Evolutionary conservation across 2,329 filamentous ascomycete species (phyloP), one percentile per base, ranked within the genome.

Genomic region (Fusarium nematophilum): DNA sequence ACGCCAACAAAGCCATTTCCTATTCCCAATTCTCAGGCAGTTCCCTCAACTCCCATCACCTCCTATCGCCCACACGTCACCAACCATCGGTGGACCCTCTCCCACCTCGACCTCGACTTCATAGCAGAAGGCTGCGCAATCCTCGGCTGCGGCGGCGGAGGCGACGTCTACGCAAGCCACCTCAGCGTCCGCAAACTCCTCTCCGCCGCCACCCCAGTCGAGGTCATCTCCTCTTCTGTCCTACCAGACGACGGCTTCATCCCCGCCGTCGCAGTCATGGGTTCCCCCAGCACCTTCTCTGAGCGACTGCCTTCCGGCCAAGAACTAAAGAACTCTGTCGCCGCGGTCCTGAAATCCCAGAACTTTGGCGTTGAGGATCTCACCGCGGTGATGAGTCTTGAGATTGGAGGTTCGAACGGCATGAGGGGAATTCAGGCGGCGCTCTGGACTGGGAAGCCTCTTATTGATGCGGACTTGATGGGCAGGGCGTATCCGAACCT

Each of bases 81-180:
- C 36, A 70, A 77, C 4, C 45, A 39, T 3, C 72, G 76, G 39
- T 83, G 80, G 81, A 72, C 74, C 49, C 67, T 83, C 11, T 78
- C 75, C 3, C 75, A 79, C 53, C 75, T 75, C 0, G 81, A 83
- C 62, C 68, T 82, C 21, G 71, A 76, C 39, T 82, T 76, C 45
- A 70, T 82, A 3, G 73, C 77, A 2, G 77, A 79, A 42, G 81
- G 81, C 1, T 78, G 78, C 49, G 79, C 79, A 30, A 74, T 83
- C 8, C 70, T 83, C 0, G 80, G 78, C 2, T 81, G 79, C 45
- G 81, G 78, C 5, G 79, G 80, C 5, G 79, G 80, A 5, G 56
- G 56, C 23, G 47, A 56, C n/a, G 15, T 33, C 10, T 56, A 59
- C 14, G 34, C 27, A 5, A 40, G 43, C 8, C 39, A 52, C 11